Evolutionary conservation across 116 monocot genomes (phyloP).

Genomic region (Dioscorea cayenensis): DNA sequence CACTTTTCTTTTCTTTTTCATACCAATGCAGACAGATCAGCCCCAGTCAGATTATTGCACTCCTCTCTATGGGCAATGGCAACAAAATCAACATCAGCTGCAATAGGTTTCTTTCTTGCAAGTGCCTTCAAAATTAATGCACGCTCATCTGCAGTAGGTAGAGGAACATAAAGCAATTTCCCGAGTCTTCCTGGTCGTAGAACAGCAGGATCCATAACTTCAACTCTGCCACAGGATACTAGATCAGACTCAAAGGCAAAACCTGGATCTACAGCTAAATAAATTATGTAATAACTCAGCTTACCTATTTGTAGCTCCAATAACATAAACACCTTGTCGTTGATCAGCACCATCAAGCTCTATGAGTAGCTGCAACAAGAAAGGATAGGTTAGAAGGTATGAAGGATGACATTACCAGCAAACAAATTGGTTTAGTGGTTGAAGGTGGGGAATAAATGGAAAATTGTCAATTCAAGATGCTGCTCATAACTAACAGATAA

Average conservation of each 20-base stretch:
- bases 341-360: constrained; percentile 93
- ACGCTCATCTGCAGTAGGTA: constrained; percentile 66
- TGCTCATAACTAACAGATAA: not conserved
- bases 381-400: not conserved
- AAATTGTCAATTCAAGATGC: not conserved
- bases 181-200: constrained; percentile 90
- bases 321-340: constrained; percentile 76
- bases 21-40: constrained; percentile 81
- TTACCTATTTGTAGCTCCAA: constrained; percentile 96
- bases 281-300: not conserved
- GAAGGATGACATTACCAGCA: not conserved
- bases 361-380: constrained; percentile 60
- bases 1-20: too few relatives aligned
- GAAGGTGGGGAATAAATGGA: not conserved
- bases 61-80: constrained; percentile 41
- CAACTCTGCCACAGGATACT: constrained; percentile 34
- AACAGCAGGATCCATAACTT: constrained; percentile 80
- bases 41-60: constrained; percentile 77
- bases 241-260: not conserved
- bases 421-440: too few relatives aligned
- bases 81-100: constrained; percentile 64
- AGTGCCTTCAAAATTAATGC: constrained; percentile 69
- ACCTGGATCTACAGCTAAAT: not conserved
- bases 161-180: constrained; percentile 70
- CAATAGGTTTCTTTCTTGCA: constrained; percentile 58